Conservation (phyloP, 805 yeast genomes). For the Monosporozyma yasuniensis region DNA sequence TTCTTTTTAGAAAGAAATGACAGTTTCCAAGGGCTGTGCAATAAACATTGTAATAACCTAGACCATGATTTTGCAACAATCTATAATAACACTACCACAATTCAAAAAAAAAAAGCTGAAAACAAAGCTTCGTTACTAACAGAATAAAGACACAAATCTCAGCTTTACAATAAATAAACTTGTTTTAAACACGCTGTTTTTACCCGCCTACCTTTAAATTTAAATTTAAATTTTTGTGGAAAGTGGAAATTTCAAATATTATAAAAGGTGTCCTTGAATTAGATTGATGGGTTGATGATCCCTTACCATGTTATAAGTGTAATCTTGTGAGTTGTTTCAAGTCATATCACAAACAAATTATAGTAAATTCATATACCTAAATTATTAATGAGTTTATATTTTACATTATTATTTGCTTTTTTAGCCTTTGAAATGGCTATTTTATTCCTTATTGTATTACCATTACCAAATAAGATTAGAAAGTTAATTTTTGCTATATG, state of each 20-base stretch:
- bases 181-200: background rate
- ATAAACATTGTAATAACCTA: no score
- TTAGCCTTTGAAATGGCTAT: constrained; percentile 45
- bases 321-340: no score
- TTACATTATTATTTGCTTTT: constrained; percentile 35
- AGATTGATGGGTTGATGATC: no score
- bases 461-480: constrained; percentile 45
- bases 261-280: background rate
- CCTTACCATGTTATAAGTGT: no score
- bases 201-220: background rate
- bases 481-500: constrained; percentile 34
- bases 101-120: no score
- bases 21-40: no score
- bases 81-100: no score
- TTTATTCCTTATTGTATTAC: constrained; percentile 42
- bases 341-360: no score
- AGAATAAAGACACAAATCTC: background rate
- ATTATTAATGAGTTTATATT: constrained; percentile 31
- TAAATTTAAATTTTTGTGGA: background rate
- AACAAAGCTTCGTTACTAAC: no score
- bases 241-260: background rate
- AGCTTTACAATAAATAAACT: background rate
- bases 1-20: no score
- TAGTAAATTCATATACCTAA: no score
- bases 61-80: no score